Base-by-base conservation (phyloP, 1,139 yeast species). In the Lodderomyces metapsilosis region DNA sequence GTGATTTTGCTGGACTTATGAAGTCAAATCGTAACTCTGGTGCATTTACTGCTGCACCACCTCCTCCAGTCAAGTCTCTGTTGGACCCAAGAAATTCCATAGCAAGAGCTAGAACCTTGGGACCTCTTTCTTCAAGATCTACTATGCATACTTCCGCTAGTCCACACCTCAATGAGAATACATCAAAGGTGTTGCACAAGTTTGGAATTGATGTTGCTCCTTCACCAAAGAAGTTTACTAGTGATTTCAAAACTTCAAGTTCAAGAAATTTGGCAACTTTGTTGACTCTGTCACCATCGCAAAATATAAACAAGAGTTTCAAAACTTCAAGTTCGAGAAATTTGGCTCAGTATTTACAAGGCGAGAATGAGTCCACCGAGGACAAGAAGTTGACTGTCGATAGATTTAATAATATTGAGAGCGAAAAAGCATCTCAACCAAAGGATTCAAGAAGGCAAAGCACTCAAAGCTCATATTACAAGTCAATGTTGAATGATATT, bases 281-380 rank as follows among this genome's bases (percentile, higher is more conserved):
- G 10, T 66, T 44, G 56, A 40, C 30, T 9, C 17, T 31, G 3
- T 37, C 46, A 17, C 32, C 47, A 42, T 23, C 36, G 35, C 24
- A 46, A 32, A 20, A 18, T 16, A 21, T 33, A 4, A 21, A 21
- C 18, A 28, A 30, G 18, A 30, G 21, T 17, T 52, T 68, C 44
- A 70, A 74, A 48, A 70, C 77, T 22, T 69, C 77, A 4, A 69
- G 76, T 39, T 72, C 78, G 2, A 71, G 64, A 46, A 61, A 69
- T 45, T 68, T 76, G 36, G 59, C 76, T 3, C 57, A 63, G 24
- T 63, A 47, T 38, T 43, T 48, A 13, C 36, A 42, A 13, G 41
- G 42, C 32, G 42, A 37, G 8, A 27, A 38, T 20, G 38, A 34
- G 5, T 22, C 21, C 22, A n/a, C 18, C 16, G 33, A 36, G 11